A percentile compares a stretch with the other conserved stretches of the same genome.
These are phyloP conservation scores for Solanum commersonii DNA, from an alignment of 257 asterid genomes.

Conservation along the genomic window DNA sequence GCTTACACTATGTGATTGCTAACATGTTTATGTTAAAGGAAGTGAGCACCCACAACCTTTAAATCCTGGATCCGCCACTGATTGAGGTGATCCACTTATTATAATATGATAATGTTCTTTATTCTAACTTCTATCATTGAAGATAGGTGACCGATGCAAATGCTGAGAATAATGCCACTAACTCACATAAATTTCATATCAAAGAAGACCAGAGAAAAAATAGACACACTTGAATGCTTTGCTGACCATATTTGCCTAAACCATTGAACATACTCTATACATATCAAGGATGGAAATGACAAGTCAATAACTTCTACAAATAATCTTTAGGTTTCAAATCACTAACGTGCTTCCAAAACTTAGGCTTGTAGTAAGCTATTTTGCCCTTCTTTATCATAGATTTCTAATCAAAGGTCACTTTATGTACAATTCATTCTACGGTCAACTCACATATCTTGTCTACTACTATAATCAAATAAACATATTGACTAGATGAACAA, in stretches of 20 bases:
- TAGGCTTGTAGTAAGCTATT: neutral
- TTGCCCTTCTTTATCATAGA: neutral
- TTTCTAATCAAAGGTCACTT: neutral
- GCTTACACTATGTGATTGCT: too few species aligned
- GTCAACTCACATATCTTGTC: conserved; percentile 1
- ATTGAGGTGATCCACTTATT: neutral
- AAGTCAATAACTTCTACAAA: neutral
- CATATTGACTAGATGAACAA: neutral
- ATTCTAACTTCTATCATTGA: neutral
- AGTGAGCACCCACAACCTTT: too few species aligned
- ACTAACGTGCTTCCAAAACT: neutral
- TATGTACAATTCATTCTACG: neutral
- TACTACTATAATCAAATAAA: neutral
- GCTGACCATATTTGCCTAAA: neutral
- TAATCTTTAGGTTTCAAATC: neutral
- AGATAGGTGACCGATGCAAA: neutral
- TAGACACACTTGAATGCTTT: neutral
- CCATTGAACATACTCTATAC: neutral
- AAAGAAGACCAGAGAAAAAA: neutral
- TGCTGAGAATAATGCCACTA: neutral
- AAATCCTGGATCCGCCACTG: too few species aligned
- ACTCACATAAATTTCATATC: neutral
- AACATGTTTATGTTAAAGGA: too few species aligned
- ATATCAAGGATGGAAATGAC: neutral
- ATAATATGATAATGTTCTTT: neutral